Base-by-base conservation (phyloP, 495 filamentous ascomycete species). In the Talaromyces ruber region DNA sequence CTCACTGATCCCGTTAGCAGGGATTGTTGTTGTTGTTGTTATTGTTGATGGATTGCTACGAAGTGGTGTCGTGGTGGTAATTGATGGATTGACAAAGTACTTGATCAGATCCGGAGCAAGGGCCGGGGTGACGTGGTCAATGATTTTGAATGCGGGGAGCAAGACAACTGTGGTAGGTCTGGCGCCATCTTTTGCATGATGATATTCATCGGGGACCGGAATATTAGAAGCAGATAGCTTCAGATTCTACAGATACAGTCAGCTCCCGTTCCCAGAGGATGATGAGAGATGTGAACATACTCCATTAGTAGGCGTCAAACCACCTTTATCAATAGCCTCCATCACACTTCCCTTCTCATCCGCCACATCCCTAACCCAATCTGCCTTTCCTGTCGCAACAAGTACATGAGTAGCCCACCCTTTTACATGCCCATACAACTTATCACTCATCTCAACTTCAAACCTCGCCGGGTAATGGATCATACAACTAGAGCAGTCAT, bases 181-280 rank as follows among this genome's bases (percentile, higher is more conserved):
- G 62, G 86, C 82, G 26, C 82, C 80, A 25, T 51, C 43, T 7
- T 77, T 68, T 3, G 85, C 72, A 63, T 75, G 65, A 64, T 81
- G 71, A 63, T 83, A 78, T 67, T 84, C 77, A 55, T 80, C 76
- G 12, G 91, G 90, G 5, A 90, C 84, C 32, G 88, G 89, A 67
- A 98, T 94, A 73, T 98, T 94, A 57, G 90, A 96, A 45, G 94
- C 94, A 2, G 93, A 96, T 32, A 98, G 81, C 84, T 96, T 96
- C 64, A 97, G 80, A 67, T 81, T 84, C 91, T 94, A 39, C 0
- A 62, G n/a, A 28, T n/a, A 24, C 16, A 30, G 61, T 66, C 61
- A 65, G 64, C 21, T 53, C 25, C 60, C 58, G 39, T 58, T 34
- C 50, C 30, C 57, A 43, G 28, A 3, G 21, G 6, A 39, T 0